phyloP scores from a whole-genome alignment of 768 basidiomycete species.

The Russula ochroleuca region DNA sequence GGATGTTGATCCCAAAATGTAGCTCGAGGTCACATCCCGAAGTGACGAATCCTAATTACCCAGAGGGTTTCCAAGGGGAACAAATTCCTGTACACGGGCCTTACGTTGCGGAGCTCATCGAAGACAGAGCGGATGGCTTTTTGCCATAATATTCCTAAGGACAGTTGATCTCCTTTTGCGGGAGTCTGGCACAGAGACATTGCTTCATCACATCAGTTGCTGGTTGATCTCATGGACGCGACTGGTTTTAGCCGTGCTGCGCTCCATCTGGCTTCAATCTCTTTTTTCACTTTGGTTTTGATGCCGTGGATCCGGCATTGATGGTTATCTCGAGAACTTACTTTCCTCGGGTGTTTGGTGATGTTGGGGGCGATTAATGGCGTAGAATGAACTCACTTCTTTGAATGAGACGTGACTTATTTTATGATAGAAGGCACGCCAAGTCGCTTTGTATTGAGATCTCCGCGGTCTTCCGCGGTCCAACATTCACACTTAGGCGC shows the following conservation, averaged over 20 bases:
- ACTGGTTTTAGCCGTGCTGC: no score
- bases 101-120: conserved; percentile 61
- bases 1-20: not conserved
- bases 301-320: not conserved
- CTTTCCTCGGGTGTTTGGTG: not conserved
- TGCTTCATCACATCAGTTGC: not conserved
- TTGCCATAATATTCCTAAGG: conserved; percentile 21
- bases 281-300: not conserved
- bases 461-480: not conserved
- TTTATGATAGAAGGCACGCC: no score
- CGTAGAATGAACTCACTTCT: not conserved
- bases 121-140: conserved; percentile 52
- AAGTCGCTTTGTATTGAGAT: not conserved
- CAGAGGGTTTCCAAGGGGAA: conserved; percentile 80
- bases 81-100: conserved; percentile 70
- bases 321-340: not conserved
- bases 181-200: not conserved
- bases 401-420: not conserved
- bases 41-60: conserved; percentile 58
- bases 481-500: not conserved
- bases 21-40: conserved; percentile 45
- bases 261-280: no score
- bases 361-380: not conserved
- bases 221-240: not conserved
- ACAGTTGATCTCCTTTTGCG: not conserved